Conservation (phyloP, 176 grass and related monocot species). For the Carex littledalei region DNA sequence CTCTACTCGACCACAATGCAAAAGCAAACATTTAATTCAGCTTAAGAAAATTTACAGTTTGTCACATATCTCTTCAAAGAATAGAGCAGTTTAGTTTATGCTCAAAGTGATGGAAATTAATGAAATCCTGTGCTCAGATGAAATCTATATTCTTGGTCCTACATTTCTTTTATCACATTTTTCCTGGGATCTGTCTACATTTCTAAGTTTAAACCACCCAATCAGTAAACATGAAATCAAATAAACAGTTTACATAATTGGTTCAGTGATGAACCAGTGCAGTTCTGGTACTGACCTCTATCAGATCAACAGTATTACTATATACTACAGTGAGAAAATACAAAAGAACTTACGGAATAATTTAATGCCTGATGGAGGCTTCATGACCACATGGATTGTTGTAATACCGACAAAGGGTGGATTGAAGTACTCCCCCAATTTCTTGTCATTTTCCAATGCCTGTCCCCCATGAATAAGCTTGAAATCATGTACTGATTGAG, state of each 20-base stretch:
- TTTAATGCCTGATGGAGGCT: slow-evolving; percentile 12
- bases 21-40: background rate
- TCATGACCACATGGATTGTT: slow-evolving; percentile 9
- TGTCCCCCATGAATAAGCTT: slow-evolving; percentile 20
- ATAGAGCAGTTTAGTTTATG: background rate
- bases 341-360: slow-evolving; percentile 10
- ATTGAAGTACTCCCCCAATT: background rate
- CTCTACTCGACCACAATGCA: background rate
- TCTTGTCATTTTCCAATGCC: background rate
- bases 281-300: background rate
- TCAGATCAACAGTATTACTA: background rate
- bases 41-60: background rate
- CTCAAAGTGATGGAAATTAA: background rate
- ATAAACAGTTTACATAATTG: background rate
- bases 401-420: background rate
- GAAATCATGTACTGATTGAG: slow-evolving; percentile 4
- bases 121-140: background rate
- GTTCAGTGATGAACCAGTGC: background rate
- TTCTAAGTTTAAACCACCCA: background rate
- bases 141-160: background rate
- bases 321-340: background rate
- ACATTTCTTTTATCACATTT: background rate
- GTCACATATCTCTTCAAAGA: background rate
- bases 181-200: background rate
- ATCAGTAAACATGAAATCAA: background rate